A percentile compares a stretch with the other conserved stretches of the same genome.
Evolutionary conservation across 139 green algal species (phyloP).

Genomic region (Gonium pectorale): DNA sequence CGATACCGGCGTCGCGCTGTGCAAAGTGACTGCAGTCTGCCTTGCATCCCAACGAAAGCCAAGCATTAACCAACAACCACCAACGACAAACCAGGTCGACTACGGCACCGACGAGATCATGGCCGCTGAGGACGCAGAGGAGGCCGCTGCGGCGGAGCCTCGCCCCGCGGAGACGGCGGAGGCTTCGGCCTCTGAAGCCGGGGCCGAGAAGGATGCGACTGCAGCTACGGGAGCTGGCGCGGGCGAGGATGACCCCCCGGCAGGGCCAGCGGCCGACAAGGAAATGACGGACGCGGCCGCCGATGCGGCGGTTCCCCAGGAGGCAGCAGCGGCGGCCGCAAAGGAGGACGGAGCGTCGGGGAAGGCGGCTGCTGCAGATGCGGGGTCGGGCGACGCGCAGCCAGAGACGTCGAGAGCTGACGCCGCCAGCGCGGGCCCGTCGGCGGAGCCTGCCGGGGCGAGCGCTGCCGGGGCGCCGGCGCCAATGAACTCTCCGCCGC

Average conservation of each 20-base stretch:
- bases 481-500: not conserved
- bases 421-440: too few species aligned
- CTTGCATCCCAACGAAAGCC: too few species aligned
- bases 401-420: too few species aligned
- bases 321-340: not conserved
- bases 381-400: too few species aligned
- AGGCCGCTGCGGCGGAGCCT: not conserved
- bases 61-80: too few species aligned
- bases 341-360: not conserved
- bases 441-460: not conserved
- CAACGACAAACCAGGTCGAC: constrained; percentile 29
- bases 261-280: not conserved
- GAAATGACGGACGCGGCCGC: not conserved
- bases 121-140: not conserved
- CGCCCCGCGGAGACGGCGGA: not conserved
- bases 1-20: too few species aligned
- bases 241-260: not conserved
- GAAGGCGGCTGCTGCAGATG: too few species aligned
- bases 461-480: not conserved
- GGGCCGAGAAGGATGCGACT: not conserved
- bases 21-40: too few species aligned
- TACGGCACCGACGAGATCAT: constrained; percentile 20
- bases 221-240: not conserved
- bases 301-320: too few species aligned
- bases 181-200: not conserved